Percentiles rank a stretch among this genome's conserved stretches.
Evolutionary conservation across 2,329 filamentous ascomycete species (phyloP).

Genomic region (Scedosporium aurantiacum): DNA sequence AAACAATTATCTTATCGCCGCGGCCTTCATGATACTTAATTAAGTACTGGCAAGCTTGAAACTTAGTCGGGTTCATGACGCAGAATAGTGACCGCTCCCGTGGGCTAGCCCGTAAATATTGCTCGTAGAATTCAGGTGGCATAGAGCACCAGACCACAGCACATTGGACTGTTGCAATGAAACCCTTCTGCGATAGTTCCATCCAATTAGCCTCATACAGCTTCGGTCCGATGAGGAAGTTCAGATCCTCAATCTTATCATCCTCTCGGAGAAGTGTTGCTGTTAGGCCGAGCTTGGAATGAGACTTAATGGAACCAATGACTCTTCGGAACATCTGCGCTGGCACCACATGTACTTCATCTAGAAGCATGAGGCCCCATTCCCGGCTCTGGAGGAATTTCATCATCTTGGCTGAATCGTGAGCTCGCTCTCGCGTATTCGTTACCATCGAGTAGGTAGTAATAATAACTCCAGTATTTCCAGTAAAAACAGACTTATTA

Average conservation of each 20-base stretch:
- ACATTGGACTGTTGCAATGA: conserved; percentile 94
- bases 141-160: conserved; percentile 99
- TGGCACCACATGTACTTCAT: conserved; percentile 96
- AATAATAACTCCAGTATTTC: conserved; percentile 90
- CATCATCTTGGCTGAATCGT: conserved; percentile 97
- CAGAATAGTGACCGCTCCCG: conserved; percentile 51
- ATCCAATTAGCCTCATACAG: conserved; percentile 99
- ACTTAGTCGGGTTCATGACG: conserved; percentile 96
- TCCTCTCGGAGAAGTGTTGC: conserved; percentile 92
- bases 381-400: conserved; percentile 79
- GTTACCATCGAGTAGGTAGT: conserved; percentile 99
- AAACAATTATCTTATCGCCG: conserved; percentile 96
- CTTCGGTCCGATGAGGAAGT: conserved; percentile 95
- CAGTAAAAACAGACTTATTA: conserved; percentile 68
- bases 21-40: conserved; percentile 94
- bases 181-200: conserved; percentile 91
- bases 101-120: conserved; percentile 65
- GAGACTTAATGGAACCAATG: conserved; percentile 83
- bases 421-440: conserved; percentile 71
- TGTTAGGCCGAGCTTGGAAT: conserved; percentile 89
- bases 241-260: conserved; percentile 94
- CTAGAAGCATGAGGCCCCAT: conserved; percentile 94
- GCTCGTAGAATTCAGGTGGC: conserved; percentile 95
- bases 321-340: conserved; percentile 94
- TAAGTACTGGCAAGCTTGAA: conserved; percentile 94